A percentile compares a stretch with the other conserved stretches of the same genome.
These are phyloP conservation scores for Vachellia pachyceras DNA, from an alignment of 306 rosid species.

Conservation along the genomic window DNA sequence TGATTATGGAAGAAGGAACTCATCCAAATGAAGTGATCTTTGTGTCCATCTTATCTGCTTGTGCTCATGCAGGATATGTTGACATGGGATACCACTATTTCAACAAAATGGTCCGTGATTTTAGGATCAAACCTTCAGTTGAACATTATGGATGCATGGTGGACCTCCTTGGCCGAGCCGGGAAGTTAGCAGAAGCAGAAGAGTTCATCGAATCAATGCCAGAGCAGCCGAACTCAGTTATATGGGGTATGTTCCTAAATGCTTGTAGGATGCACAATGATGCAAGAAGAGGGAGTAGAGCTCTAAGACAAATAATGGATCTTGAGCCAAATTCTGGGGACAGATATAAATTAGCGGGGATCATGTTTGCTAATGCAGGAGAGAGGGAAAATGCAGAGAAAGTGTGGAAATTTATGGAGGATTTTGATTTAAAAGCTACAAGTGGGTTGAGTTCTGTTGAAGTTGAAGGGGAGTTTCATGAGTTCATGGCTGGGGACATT, in stretches of 20 bases:
- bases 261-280: slow-evolving; percentile 52
- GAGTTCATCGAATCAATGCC: slow-evolving; percentile 43
- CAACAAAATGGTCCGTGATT: slow-evolving; percentile 44
- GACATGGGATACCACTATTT: slow-evolving; percentile 51
- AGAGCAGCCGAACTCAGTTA: slow-evolving; percentile 43
- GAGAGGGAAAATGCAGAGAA: slow-evolving; percentile 33
- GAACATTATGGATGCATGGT: slow-evolving; percentile 69
- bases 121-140: slow-evolving; percentile 46
- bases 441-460: slow-evolving; percentile 52
- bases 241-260: slow-evolving; percentile 55
- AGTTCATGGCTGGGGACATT: slow-evolving; percentile 47
- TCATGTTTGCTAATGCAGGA: slow-evolving; percentile 50
- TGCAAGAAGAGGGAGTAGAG: slow-evolving; percentile 47
- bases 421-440: slow-evolving; percentile 47
- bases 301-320: slow-evolving; percentile 41
- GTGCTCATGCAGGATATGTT: slow-evolving; percentile 52
- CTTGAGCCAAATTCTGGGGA: slow-evolving; percentile 56
- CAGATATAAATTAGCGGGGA: slow-evolving; percentile 54
- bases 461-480: slow-evolving; percentile 43
- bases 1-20: slow-evolving; percentile 46
- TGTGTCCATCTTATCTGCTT: slow-evolving; percentile 53
- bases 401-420: slow-evolving; percentile 39
- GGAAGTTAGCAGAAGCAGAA: slow-evolving; percentile 51
- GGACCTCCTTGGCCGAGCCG: slow-evolving; percentile 59
- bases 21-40: slow-evolving; percentile 50